A percentile compares a stretch with the other conserved stretches of the same genome.
phyloP scores from a whole-genome alignment of 176 grass and related monocot genomes.

The barley (Hordeum vulgare) region MorexV3_pseudomolecules_assembly NC_058522.1:514920269-514920768 shows the following conservation, averaged over 20 bases:
- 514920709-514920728: background rate
- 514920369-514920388: background rate
- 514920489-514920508: background rate
- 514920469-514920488: background rate
- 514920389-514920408: background rate
- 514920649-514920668: background rate
- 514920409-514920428: constrained; percentile 13
- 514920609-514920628: background rate
- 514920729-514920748: background rate
- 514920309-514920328: background rate
- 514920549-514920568: background rate
- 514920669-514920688: background rate
- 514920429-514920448: background rate
- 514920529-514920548: background rate
- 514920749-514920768: background rate
- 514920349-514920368: background rate
- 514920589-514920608: background rate
- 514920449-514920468: background rate
- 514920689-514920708: background rate
- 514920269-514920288: background rate
- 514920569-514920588: background rate
- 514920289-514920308: background rate
- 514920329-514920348: background rate
- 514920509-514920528: background rate
- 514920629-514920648: background rate